phyloP scores from a whole-genome alignment of 768 basidiomycete species.

The Vararia minispora region DNA sequence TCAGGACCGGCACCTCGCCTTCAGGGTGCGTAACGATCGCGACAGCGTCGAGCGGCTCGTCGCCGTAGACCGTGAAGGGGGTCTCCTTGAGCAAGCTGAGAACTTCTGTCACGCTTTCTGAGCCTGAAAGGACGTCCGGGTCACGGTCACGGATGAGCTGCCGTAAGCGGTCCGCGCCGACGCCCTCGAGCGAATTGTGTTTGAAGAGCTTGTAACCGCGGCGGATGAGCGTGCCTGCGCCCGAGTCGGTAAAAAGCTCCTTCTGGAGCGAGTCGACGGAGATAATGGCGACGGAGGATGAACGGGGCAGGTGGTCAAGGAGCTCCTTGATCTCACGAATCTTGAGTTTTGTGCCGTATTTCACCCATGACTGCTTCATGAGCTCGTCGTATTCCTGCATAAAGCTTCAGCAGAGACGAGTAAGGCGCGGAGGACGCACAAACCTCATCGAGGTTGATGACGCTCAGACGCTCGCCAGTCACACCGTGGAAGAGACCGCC shows the following conservation, averaged over 20 bases:
- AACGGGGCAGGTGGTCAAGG: constrained; percentile 93
- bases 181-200: constrained; percentile 64
- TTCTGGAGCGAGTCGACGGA: constrained; percentile 87
- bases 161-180: constrained; percentile 91
- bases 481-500: constrained; percentile 97
- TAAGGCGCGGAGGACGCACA: constrained; percentile 9
- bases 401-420: neutral
- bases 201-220: constrained; percentile 98
- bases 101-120: constrained; percentile 78
- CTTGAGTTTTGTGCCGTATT: constrained; percentile 98
- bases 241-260: constrained; percentile 97
- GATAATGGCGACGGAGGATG: constrained; percentile 97
- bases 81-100: constrained; percentile 71
- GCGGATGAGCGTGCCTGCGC: constrained; percentile 96
- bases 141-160: constrained; percentile 94
- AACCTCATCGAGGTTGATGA: constrained; percentile 97
- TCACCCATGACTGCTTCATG: constrained; percentile 99
- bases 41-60: constrained; percentile 92
- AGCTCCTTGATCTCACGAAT: constrained; percentile 99
- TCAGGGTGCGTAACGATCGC: constrained; percentile 90
- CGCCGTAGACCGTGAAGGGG: constrained; percentile 94
- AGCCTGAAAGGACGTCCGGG: constrained; percentile 76
- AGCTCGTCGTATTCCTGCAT: constrained; percentile 85
- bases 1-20: constrained; percentile 83
- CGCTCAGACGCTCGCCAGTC: constrained; percentile 89